Conservation (phyloP, 2,329 filamentous ascomycete genomes). For the Cordyceps farinosa region DNA sequence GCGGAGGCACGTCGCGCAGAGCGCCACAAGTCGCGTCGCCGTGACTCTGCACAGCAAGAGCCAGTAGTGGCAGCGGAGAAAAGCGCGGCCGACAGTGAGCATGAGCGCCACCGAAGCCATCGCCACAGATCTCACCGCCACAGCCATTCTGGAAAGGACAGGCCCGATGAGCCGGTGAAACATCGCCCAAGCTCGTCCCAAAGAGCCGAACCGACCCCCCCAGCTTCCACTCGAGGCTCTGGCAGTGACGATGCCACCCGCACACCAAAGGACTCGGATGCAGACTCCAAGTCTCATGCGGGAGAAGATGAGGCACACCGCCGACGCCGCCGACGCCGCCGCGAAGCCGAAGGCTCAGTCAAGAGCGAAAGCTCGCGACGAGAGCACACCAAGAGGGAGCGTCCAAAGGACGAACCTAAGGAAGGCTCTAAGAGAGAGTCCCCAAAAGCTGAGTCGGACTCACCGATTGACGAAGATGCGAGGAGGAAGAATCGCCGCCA, state of each 20-base stretch:
- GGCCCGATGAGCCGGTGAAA: constrained; percentile 20
- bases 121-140: constrained; percentile 39
- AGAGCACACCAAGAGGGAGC: background rate
- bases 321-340: constrained; percentile 11
- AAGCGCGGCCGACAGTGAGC: background rate
- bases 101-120: constrained; percentile 25
- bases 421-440: background rate
- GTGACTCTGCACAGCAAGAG: constrained; percentile 16
- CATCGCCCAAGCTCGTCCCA: constrained; percentile 3
- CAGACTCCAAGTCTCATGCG: background rate
- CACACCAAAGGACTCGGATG: constrained; percentile 5
- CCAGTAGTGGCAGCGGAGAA: background rate
- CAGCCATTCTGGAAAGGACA: constrained; percentile 37
- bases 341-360: constrained; percentile 1
- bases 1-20: background rate
- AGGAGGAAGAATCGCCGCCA: constrained; percentile 33
- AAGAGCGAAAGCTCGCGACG: constrained; percentile 6
- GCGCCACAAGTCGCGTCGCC: constrained; percentile 2
- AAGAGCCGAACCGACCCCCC: background rate
- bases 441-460: background rate
- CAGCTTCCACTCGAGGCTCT: constrained; percentile 1
- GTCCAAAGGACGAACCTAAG: background rate
- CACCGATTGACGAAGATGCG: constrained; percentile 22
- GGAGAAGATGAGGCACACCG: constrained; percentile 15
- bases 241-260: constrained; percentile 5